Evolutionary conservation across 176 grass and related monocot genomes (phyloP).

Genomic region (Saccharum officinarum): DNA sequence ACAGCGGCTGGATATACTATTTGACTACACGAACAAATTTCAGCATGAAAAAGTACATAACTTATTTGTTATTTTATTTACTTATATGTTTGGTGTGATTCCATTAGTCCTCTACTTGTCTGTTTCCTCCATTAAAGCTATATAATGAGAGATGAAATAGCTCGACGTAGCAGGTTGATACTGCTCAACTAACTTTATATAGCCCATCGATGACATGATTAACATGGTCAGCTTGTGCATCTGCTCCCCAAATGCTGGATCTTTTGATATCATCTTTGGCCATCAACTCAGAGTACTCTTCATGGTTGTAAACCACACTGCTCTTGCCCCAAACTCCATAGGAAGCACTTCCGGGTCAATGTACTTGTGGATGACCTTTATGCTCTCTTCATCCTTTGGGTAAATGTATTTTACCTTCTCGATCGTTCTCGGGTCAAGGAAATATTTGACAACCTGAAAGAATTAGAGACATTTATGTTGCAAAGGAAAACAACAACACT

Average conservation of each 20-base stretch:
- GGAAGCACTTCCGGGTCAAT: constrained; percentile 75
- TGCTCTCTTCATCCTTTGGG: constrained; percentile 69
- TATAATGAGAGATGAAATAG: background rate
- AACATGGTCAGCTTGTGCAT: constrained; percentile 23
- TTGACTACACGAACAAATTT: too few relatives aligned
- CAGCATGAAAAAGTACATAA: background rate
- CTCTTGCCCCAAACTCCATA: constrained; percentile 75
- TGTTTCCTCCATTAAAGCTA: background rate
- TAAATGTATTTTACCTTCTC: constrained; percentile 74
- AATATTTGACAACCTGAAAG: constrained; percentile 57
- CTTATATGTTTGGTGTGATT: background rate
- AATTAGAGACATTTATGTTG: background rate
- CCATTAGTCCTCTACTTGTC: background rate
- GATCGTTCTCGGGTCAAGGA: constrained; percentile 67
- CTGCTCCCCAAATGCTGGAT: constrained; percentile 45
- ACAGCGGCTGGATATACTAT: too few relatives aligned
- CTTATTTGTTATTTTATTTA: background rate
- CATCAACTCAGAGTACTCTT: constrained; percentile 82
- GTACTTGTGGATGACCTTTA: constrained; percentile 49
- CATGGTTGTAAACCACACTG: constrained; percentile 62
- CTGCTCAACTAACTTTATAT: constrained; percentile 42
- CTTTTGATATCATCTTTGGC: constrained; percentile 62
- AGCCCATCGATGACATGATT: background rate
- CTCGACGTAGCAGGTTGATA: background rate
- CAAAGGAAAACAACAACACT: background rate